A percentile compares a stretch with the other conserved stretches of the same genome.
Evolutionary conservation across 2,329 filamentous ascomycete genomes (phyloP).

Genomic region (Penicillium sp.): DNA sequence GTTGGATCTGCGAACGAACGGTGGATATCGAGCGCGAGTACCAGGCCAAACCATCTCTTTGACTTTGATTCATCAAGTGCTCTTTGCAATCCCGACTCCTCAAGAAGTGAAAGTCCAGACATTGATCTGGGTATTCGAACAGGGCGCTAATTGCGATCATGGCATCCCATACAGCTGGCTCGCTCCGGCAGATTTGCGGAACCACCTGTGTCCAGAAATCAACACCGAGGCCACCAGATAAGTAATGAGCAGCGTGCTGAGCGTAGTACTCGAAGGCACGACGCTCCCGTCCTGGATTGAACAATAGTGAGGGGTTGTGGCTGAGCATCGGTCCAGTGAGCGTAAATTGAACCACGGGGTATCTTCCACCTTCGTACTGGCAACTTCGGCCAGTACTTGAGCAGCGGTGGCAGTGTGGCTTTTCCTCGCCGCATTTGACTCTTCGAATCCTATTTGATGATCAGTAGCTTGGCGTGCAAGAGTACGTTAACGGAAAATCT

Average conservation of each 20-base stretch:
- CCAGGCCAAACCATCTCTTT: conserved; percentile 30
- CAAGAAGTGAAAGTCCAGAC: conserved; percentile 11
- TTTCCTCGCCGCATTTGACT: conserved; percentile 31
- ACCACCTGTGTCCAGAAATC: conserved; percentile 24
- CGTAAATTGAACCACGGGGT: background rate
- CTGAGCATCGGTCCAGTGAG: background rate
- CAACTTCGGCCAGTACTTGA: conserved; percentile 21
- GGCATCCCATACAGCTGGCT: conserved; percentile 30
- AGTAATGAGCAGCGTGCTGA: conserved; percentile 16
- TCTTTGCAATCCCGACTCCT: background rate
- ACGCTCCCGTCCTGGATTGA: conserved; percentile 18
- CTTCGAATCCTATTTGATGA: conserved; percentile 12
- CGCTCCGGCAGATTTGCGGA: conserved; percentile 22
- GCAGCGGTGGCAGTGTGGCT: conserved; percentile 21
- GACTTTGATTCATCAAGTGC: background rate
- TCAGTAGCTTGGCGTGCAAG: background rate
- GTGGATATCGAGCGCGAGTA: conserved; percentile 33
- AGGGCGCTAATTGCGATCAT: conserved; percentile 23
- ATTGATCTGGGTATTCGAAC: conserved; percentile 20
- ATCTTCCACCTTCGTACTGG: conserved; percentile 14
- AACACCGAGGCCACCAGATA: conserved; percentile 16
- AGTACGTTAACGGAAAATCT: background rate
- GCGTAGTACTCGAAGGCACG: conserved; percentile 29
- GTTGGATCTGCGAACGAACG: conserved; percentile 26
- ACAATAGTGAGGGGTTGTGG: conserved; percentile 1